Percentiles rank a stretch among this genome's conserved stretches.
Evolutionary conservation across 192 early-diverging fungal genomes (phyloP).

Genomic region (Coemansia sp.): DNA sequence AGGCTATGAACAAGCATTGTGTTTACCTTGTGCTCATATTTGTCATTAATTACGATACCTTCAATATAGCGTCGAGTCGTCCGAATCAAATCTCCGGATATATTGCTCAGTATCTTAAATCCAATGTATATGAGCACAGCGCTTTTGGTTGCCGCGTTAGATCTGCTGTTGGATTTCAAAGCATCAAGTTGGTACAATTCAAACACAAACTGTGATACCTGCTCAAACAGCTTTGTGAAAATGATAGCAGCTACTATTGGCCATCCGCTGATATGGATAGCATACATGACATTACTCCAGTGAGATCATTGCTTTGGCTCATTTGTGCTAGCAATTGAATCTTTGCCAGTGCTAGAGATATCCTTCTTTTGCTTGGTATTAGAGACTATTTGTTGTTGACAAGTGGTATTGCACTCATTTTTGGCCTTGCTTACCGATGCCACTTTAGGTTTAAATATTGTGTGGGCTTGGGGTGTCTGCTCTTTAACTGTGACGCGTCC

Average conservation of each 20-base stretch:
- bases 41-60: neutral
- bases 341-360: neutral
- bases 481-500: no score
- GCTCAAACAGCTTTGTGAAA: neutral
- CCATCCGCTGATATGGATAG: neutral
- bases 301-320: neutral
- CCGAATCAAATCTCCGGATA: neutral
- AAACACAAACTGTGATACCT: neutral
- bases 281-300: no score
- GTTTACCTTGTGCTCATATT: neutral
- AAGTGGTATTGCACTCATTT: neutral
- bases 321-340: neutral
- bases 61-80: neutral
- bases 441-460: conserved; percentile 3
- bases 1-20: neutral
- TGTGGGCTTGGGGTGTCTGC: no score
- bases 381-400: neutral
- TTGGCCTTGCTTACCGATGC: conserved; percentile 17
- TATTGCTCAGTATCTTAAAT: neutral
- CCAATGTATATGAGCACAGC: neutral
- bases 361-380: neutral
- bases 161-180: no score
- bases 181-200: neutral
- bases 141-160: neutral
- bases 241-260: neutral